Evolutionary conservation across 208 protist species (phyloP).

Genomic region (Tritrichomonas foetus): DNA sequence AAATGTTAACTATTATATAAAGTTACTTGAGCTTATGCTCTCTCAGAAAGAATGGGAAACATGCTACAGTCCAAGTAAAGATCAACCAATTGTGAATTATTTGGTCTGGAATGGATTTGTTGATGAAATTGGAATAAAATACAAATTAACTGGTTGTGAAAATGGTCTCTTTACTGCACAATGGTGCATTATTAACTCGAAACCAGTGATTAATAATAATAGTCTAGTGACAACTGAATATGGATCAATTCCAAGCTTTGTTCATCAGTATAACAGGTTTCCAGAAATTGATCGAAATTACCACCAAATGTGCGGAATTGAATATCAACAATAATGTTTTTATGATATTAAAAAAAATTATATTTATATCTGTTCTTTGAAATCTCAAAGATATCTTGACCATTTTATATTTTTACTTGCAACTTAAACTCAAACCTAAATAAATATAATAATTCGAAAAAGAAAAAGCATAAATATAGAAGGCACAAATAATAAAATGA

Average conservation of each 20-base stretch:
- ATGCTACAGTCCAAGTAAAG: neutral
- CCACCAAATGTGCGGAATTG: no score
- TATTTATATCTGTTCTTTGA: no score
- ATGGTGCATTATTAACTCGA: neutral
- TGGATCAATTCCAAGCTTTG: neutral
- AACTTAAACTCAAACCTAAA: no score
- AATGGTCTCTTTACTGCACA: slow-evolving; percentile 20
- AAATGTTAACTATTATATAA: neutral
- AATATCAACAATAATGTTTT: no score
- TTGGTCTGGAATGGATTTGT: neutral
- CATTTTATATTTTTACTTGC: no score
- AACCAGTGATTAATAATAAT: neutral
- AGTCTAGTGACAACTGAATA: neutral
- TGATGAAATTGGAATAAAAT: neutral
- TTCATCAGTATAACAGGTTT: slow-evolving; percentile 31
- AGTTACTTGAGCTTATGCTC: neutral
- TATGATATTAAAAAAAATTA: no score
- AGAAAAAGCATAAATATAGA: no score
- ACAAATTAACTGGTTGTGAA: neutral
- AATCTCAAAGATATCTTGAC: no score
- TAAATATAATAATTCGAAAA: no score
- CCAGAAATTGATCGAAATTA: no score
- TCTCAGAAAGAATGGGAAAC: neutral
- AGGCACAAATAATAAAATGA: no score
- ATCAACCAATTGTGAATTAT: slow-evolving; percentile 5